phyloP scores from a whole-genome alignment of 2,329 filamentous ascomycete species.

The Plectosphaerella sp. region DNA sequence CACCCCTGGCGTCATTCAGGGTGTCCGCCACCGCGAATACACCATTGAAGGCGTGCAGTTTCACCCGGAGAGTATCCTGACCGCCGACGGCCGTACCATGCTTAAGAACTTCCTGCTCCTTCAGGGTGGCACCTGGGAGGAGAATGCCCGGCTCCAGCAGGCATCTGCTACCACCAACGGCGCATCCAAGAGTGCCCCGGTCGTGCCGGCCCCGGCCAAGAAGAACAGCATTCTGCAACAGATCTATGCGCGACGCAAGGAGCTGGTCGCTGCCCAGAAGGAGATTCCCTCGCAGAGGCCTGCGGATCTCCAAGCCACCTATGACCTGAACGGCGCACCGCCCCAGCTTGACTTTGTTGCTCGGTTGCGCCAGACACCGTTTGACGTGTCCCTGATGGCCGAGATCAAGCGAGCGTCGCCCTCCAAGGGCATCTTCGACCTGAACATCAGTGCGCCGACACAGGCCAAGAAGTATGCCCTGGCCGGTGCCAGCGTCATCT shows the following conservation, averaged over 20 bases:
- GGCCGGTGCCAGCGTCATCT: conserved; percentile 93
- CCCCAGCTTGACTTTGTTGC: conserved; percentile 77
- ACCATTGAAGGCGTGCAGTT: conserved; percentile 96
- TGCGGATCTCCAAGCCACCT: conserved; percentile 79
- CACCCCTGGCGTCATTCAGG: conserved; percentile 88
- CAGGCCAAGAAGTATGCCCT: conserved; percentile 91
- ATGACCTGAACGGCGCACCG: conserved; percentile 78
- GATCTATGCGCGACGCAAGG: conserved; percentile 80
- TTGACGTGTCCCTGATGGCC: conserved; percentile 88
- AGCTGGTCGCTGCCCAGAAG: conserved; percentile 75
- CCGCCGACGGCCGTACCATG: conserved; percentile 82
- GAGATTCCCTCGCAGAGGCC: conserved; percentile 78
- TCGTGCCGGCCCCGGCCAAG: conserved; percentile 36
- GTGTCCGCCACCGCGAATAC: conserved; percentile 87
- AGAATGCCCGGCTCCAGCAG: conserved; percentile 60
- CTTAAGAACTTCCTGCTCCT: conserved; percentile 87
- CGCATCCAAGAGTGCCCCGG: conserved; percentile 16
- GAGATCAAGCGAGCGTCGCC: conserved; percentile 97
- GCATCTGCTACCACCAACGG: conserved; percentile 22
- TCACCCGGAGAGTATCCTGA: conserved; percentile 95
- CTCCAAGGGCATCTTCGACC: conserved; percentile 90
- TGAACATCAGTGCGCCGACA: conserved; percentile 79
- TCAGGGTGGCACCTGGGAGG: conserved; percentile 87
- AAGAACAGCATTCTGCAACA: conserved; percentile 84
- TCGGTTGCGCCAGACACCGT: conserved; percentile 75